These are phyloP conservation scores for Fusarium hainanense DNA, from an alignment of 2,329 filamentous ascomycete genomes.

Conservation along the genomic window DNA sequence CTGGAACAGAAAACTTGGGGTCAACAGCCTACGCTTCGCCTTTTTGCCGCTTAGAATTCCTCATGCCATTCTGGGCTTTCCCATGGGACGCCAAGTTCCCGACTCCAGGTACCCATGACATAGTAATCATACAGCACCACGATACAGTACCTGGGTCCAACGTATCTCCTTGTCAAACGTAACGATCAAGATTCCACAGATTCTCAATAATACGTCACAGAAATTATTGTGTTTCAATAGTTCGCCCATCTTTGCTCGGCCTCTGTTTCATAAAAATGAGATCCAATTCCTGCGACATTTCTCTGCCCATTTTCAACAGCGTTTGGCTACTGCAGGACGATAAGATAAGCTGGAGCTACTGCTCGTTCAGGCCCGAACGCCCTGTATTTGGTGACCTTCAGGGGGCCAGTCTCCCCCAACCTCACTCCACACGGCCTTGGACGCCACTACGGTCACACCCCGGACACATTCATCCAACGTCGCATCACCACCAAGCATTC, in stretches of 20 bases:
- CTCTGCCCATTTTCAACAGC: constrained; percentile 1
- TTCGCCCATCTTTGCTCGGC: constrained; percentile 20
- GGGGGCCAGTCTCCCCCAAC: constrained; percentile 32
- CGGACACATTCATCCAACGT: constrained; percentile 20
- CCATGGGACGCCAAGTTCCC: constrained; percentile 15
- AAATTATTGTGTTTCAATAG: constrained; percentile 32
- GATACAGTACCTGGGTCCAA: not conserved
- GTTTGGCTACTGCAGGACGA: constrained; percentile 25
- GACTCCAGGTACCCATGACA: constrained; percentile 1
- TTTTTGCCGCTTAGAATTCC: constrained; percentile 10
- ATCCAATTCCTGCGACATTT: constrained; percentile 25
- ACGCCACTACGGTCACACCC: constrained; percentile 32
- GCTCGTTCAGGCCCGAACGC: constrained; percentile 22
- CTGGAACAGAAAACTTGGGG: constrained; percentile 9
- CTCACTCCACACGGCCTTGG: constrained; percentile 23
- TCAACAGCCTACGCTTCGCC: not conserved
- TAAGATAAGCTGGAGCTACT: constrained; percentile 40
- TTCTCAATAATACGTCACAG: not conserved
- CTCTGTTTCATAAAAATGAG: constrained; percentile 41
- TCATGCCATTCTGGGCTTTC: constrained; percentile 32
- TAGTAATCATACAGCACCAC: not conserved
- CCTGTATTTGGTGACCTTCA: constrained; percentile 30
- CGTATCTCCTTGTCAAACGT: constrained; percentile 10
- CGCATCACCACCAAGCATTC: constrained; percentile 30
- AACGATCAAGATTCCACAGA: constrained; percentile 2